phyloP scores from a whole-genome alignment of 306 rosid species.

The Inga laurina region DNA sequence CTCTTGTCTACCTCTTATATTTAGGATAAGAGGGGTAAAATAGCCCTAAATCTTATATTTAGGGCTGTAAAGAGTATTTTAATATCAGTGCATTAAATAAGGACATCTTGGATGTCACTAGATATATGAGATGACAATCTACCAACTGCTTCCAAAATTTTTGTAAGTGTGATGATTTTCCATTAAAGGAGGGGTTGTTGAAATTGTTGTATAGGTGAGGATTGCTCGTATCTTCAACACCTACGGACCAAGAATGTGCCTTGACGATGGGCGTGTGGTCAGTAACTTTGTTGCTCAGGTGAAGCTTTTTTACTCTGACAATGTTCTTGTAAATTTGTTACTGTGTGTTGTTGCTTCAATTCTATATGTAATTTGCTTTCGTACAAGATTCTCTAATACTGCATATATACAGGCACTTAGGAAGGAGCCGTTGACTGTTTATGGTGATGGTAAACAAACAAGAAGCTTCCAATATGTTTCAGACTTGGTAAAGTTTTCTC shows the following conservation, averaged over 20 bases:
- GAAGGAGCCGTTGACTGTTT: slow-evolving; percentile 94
- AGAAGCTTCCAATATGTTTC: slow-evolving; percentile 95
- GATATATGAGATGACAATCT: not conserved
- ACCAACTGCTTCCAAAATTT: not conserved
- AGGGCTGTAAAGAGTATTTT: too few species aligned
- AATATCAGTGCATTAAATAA: not conserved
- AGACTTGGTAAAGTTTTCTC: slow-evolving; percentile 63
- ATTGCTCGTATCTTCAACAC: slow-evolving; percentile 94
- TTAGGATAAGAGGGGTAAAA: too few species aligned
- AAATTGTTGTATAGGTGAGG: slow-evolving; percentile 55
- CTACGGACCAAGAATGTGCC: slow-evolving; percentile 90
- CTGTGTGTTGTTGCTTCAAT: not conserved
- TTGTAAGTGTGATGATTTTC: not conserved
- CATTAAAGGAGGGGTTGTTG: not conserved
- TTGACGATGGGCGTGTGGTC: slow-evolving; percentile 90
- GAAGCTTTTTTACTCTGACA: not conserved
- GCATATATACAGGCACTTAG: slow-evolving; percentile 62
- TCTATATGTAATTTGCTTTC: not conserved
- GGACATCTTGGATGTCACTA: not conserved
- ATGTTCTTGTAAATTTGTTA: not conserved
- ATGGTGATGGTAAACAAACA: slow-evolving; percentile 95
- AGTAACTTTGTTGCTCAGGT: slow-evolving; percentile 98
- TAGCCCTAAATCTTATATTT: too few species aligned
- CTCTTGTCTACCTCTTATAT: too few species aligned
- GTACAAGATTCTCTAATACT: not conserved